Percentiles rank a stretch among this genome's conserved stretches.
phyloP scores from a whole-genome alignment of 352 stramenopile species.

The Thalassiosira mediterranea region DNA sequence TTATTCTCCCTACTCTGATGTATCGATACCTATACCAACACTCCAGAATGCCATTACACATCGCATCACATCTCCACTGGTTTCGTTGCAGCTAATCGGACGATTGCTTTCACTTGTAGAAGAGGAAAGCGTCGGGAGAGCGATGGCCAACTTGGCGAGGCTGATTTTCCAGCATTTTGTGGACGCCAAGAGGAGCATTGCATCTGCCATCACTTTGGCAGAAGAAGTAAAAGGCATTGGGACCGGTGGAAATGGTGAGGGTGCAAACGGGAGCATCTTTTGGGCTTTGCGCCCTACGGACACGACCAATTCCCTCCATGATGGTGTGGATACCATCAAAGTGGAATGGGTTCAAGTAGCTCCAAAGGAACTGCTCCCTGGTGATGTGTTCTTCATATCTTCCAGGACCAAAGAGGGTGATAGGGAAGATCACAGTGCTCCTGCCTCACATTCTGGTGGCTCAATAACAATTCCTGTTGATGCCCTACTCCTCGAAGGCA shows the following conservation, averaged over 20 bases:
- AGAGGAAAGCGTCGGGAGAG: constrained; percentile 59
- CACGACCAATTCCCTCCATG: too few relatives aligned
- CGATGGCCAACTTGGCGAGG: constrained; percentile 28
- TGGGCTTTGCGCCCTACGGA: constrained; percentile 25
- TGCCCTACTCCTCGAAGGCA: constrained; percentile 58
- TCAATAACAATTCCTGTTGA: constrained; percentile 60
- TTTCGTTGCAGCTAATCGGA: constrained; percentile 62
- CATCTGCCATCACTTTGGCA: constrained; percentile 45
- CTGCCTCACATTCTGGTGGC: neutral
- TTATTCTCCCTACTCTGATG: constrained; percentile 56
- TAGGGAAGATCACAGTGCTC: constrained; percentile 13
- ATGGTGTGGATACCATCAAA: constrained; percentile 21
- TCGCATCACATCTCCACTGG: constrained; percentile 61
- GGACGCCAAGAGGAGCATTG: constrained; percentile 53
- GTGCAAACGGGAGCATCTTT: constrained; percentile 23
- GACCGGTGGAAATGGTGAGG: constrained; percentile 12
- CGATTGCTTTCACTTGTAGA: constrained; percentile 50
- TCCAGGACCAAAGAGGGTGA: neutral
- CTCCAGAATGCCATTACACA: constrained; percentile 49
- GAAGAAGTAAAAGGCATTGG: constrained; percentile 49
- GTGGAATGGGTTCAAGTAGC: too few relatives aligned
- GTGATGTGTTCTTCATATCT: constrained; percentile 62
- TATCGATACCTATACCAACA: constrained; percentile 55
- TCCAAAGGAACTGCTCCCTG: constrained; percentile 58
- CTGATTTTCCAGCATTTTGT: constrained; percentile 50